A percentile compares a stretch with the other conserved stretches of the same genome.
phyloP scores from a whole-genome alignment of 2,329 filamentous ascomycete genomes.

The Ascochyta pisi region DNA sequence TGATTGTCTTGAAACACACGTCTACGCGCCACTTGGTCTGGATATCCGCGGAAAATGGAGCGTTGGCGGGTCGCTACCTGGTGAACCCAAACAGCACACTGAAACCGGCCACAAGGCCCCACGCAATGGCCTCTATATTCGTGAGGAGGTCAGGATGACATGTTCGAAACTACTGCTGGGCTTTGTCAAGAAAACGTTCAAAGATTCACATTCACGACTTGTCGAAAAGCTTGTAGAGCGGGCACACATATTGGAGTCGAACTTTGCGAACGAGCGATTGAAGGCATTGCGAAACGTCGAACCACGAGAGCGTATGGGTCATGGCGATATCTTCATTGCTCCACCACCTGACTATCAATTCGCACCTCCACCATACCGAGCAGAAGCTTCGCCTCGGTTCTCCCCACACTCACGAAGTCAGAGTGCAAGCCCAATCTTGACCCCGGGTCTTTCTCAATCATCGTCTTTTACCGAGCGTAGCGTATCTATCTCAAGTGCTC shows the following conservation, averaged over 20 bases:
- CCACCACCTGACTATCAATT: conserved; percentile 44
- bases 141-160: conserved; percentile 84
- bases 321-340: conserved; percentile 44
- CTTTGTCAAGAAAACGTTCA: conserved; percentile 84
- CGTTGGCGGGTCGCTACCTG: conserved; percentile 73
- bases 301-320: conserved; percentile 41
- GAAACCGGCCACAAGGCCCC: conserved; percentile 74
- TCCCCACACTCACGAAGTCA: conserved; percentile 27
- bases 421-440: conserved; percentile 28
- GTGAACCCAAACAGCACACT: conserved; percentile 69
- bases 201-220: conserved; percentile 74
- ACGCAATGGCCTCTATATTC: conserved; percentile 73
- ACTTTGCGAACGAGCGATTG: conserved; percentile 43
- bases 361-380: conserved; percentile 13
- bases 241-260: conserved; percentile 45
- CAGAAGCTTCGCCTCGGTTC: conserved; percentile 21
- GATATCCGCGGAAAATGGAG: conserved; percentile 82
- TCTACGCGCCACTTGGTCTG: conserved; percentile 81
- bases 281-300: conserved; percentile 39
- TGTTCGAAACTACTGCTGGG: conserved; percentile 77
- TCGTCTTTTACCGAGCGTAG: conserved; percentile 23
- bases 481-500: conserved; percentile 15
- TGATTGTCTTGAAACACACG: conserved; percentile 79
- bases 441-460: conserved; percentile 30
- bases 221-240: conserved; percentile 61